Conservation (phyloP, 2,329 filamentous ascomycete species). For the Aspergillus flavus region DNA sequence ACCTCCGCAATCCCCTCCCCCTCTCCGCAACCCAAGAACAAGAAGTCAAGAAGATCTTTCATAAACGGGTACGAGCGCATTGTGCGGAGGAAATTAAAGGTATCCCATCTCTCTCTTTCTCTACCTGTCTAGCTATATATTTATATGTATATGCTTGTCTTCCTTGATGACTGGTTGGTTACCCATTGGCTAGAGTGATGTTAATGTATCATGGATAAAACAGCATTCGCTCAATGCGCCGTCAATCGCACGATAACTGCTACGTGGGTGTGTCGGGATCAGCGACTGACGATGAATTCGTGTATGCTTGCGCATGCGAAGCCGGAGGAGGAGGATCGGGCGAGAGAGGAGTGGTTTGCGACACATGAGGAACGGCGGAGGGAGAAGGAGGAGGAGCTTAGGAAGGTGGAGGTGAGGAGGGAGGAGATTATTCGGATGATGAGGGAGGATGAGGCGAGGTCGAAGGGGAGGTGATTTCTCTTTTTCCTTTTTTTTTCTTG, state of each 20-base stretch:
- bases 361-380: constrained; percentile 69
- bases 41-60: constrained; percentile 78
- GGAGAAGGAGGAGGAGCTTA: constrained; percentile 66
- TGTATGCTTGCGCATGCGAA: constrained; percentile 91
- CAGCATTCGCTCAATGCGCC: constrained; percentile 91
- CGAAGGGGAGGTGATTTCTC: constrained; percentile 1
- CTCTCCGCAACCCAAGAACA: constrained; percentile 79
- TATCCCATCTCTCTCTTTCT: constrained; percentile 35
- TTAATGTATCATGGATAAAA: background rate
- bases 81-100: constrained; percentile 81
- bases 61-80: constrained; percentile 73
- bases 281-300: constrained; percentile 84
- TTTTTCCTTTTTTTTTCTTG: background rate
- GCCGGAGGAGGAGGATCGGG: constrained; percentile 80
- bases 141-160: background rate
- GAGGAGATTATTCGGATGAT: constrained; percentile 46
- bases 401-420: constrained; percentile 41
- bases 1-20: constrained; percentile 73
- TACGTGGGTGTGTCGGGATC: constrained; percentile 78
- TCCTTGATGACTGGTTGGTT: too few relatives aligned
- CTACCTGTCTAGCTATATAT: background rate
- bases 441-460: constrained; percentile 39
- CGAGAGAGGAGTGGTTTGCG: constrained; percentile 91
- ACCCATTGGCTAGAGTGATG: too few relatives aligned
- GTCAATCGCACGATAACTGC: constrained; percentile 82